These are phyloP conservation scores for Cajanus cajan DNA, from an alignment of 306 rosid genomes.

Conservation along the genomic window DNA sequence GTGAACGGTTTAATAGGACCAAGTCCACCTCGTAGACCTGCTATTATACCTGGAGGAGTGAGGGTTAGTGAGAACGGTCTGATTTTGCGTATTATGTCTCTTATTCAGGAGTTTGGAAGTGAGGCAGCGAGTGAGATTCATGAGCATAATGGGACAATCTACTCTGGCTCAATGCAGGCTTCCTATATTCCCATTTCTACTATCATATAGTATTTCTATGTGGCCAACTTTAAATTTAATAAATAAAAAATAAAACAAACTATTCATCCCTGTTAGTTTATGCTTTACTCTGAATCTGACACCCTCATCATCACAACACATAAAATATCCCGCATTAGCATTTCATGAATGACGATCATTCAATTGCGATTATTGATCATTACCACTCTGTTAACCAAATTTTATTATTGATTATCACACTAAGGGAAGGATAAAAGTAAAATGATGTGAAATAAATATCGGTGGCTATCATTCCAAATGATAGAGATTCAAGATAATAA, in stretches of 20 bases:
- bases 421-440: too few species aligned
- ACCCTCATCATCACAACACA: not conserved
- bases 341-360: not conserved
- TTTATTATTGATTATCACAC: too few species aligned
- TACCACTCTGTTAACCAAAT: too few species aligned
- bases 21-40: not conserved
- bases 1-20: conserved; percentile 18
- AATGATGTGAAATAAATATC: not conserved
- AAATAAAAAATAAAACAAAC: not conserved
- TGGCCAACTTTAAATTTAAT: not conserved
- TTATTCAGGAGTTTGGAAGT: conserved; percentile 25
- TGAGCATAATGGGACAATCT: conserved; percentile 37
- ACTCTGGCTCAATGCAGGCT: conserved; percentile 22
- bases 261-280: not conserved
- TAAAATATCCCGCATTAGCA: not conserved
- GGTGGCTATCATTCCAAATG: too few species aligned
- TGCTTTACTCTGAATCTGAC: not conserved
- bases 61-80: conserved; percentile 9
- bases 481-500: too few species aligned
- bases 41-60: conserved; percentile 7
- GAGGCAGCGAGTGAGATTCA: conserved; percentile 38
- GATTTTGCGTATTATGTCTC: conserved; percentile 15
- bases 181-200: conserved; percentile 12
- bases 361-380: too few species aligned
- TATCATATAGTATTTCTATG: conserved; percentile 16